A percentile compares a stretch with the other conserved stretches of the same genome.
Conservation (phyloP, 2,329 filamentous ascomycete genomes). For the Arthrobotrys iridis region DNA sequence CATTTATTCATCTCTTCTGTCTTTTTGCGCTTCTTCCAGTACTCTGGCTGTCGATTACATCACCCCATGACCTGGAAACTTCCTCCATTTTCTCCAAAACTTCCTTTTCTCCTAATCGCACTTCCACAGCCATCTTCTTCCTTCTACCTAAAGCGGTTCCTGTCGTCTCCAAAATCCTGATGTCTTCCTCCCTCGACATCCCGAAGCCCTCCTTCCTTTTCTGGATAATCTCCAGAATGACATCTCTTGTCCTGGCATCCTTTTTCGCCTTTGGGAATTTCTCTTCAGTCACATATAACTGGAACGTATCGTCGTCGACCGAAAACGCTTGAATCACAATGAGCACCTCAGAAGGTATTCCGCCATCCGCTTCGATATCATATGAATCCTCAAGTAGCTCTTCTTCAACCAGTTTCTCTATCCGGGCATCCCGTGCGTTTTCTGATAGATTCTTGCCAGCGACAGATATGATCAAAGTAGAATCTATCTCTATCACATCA, state of each 20-base stretch:
- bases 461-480: conserved; percentile 66
- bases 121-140: conserved; percentile 71
- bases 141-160: conserved; percentile 59
- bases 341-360: conserved; percentile 59
- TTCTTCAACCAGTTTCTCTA: conserved; percentile 61
- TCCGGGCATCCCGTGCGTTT: conserved; percentile 62
- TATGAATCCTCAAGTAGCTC: conserved; percentile 77
- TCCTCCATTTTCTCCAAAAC: conserved; percentile 64
- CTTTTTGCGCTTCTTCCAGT: conserved; percentile 13
- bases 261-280: conserved; percentile 52
- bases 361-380: conserved; percentile 67
- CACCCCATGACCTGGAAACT: conserved; percentile 21
- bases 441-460: conserved; percentile 52
- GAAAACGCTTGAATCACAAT: conserved; percentile 42
- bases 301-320: conserved; percentile 37
- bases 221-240: conserved; percentile 61
- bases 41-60: neutral
- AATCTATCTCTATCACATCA: conserved; percentile 82
- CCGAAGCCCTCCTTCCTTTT: conserved; percentile 58
- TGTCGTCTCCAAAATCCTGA: conserved; percentile 25
- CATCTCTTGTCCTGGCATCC: conserved; percentile 39
- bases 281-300: conserved; percentile 26
- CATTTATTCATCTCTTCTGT: conserved; percentile 1
- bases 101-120: conserved; percentile 77
- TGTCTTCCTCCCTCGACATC: conserved; percentile 26